phyloP scores from a whole-genome alignment of 257 asterid genomes.

The Salvia rosmarinus region DNA sequence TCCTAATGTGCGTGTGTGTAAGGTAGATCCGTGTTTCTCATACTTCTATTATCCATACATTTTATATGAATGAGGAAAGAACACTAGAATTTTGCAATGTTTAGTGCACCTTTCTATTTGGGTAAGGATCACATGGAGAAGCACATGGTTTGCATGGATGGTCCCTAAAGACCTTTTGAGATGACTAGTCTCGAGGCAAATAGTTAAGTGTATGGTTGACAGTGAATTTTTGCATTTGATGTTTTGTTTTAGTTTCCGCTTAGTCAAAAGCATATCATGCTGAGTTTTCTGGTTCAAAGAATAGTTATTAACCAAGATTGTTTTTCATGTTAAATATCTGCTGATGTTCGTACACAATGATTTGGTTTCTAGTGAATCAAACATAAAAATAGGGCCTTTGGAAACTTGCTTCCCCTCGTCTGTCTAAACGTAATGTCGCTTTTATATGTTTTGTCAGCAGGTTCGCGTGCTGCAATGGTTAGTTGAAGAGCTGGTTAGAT shows the following conservation, averaged over 20 bases:
- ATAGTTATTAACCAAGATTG: neutral
- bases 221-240: neutral
- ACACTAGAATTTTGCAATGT: neutral
- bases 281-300: neutral
- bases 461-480: constrained; percentile 46
- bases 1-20: neutral
- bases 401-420: constrained; percentile 10
- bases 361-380: neutral
- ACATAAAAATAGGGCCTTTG: neutral
- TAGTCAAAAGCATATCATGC: neutral
- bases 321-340: neutral
- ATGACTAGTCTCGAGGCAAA: neutral
- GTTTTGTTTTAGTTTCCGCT: neutral
- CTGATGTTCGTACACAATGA: neutral
- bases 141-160: neutral
- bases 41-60: neutral
- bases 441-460: constrained; percentile 40
- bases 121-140: constrained; percentile 11
- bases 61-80: neutral
- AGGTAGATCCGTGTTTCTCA: constrained; percentile 3
- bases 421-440: constrained; percentile 29
- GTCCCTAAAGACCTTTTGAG: neutral
- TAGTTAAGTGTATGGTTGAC: no score
- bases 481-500: constrained; percentile 32
- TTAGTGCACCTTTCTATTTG: constrained; percentile 4